phyloP scores from a whole-genome alignment of 306 rosid genomes.

The Inga oerstediana region DNA sequence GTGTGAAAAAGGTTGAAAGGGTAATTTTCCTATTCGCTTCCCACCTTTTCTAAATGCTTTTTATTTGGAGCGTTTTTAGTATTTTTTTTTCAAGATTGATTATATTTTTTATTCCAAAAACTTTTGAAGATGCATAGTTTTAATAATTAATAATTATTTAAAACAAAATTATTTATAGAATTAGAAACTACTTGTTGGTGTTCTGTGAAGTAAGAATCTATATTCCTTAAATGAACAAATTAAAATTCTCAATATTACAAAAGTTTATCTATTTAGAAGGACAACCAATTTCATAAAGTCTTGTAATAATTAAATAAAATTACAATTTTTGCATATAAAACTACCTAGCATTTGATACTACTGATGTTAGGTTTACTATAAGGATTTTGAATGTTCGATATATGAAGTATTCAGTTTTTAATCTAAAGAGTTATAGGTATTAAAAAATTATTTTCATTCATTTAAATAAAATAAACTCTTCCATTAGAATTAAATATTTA shows the following conservation, averaged over 20 bases:
- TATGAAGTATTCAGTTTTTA: not conserved
- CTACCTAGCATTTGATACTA: not conserved
- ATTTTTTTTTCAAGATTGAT: not conserved
- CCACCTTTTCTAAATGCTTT: not conserved
- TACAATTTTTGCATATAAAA: not conserved
- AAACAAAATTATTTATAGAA: not conserved
- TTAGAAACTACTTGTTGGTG: not conserved
- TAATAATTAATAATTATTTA: not conserved
- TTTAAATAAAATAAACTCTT: not conserved
- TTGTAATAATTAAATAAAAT: not conserved
- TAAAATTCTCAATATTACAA: not conserved
- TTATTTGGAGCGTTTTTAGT: not conserved
- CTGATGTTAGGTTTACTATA: no score
- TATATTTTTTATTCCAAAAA: not conserved
- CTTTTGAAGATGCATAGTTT: not conserved
- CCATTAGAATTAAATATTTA: not conserved
- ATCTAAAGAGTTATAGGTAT: not conserved
- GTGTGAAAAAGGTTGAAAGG: constrained; percentile 11
- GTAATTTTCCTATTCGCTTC: not conserved
- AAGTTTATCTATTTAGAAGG: not conserved
- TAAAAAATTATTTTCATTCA: not conserved
- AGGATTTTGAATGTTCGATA: not conserved
- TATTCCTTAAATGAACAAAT: not conserved
- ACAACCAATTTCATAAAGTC: not conserved
- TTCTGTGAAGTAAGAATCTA: not conserved